These are phyloP conservation scores for Globisporangium paroecandrum DNA, from an alignment of 352 stramenopile species.

Conservation along the genomic window DNA sequence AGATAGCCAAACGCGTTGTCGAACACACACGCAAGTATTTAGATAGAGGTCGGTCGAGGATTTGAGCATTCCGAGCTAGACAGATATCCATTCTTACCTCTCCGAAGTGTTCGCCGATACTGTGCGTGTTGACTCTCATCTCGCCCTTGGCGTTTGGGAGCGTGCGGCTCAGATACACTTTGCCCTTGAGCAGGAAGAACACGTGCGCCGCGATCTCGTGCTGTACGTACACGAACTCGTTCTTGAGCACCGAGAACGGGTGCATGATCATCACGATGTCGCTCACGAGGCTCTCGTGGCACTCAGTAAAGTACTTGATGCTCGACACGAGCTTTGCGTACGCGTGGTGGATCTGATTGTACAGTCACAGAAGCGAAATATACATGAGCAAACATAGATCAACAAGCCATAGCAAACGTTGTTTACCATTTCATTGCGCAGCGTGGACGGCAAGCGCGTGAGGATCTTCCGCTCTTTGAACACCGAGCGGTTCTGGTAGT, in stretches of 20 bases:
- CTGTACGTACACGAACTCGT: slow-evolving; percentile 78
- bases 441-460: slow-evolving; percentile 54
- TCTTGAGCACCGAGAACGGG: slow-evolving; percentile 69
- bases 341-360: slow-evolving; percentile 66
- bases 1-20: not conserved
- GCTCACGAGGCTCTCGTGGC: slow-evolving; percentile 77
- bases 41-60: too few relatives aligned
- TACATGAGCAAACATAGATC: not conserved
- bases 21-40: too few relatives aligned
- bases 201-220: slow-evolving; percentile 83
- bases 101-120: slow-evolving; percentile 73
- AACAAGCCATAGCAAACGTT: not conserved
- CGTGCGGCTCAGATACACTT: slow-evolving; percentile 60
- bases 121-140: slow-evolving; percentile 38
- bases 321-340: slow-evolving; percentile 64
- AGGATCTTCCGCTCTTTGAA: slow-evolving; percentile 78
- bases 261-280: slow-evolving; percentile 83
- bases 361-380: not conserved
- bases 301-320: slow-evolving; percentile 70
- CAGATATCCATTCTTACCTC: slow-evolving; percentile 34
- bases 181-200: slow-evolving; percentile 81
- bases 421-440: slow-evolving; percentile 78
- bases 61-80: not conserved
- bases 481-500: slow-evolving; percentile 80
- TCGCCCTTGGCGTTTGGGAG: slow-evolving; percentile 41